Evolutionary conservation across 345 rosid species (phyloP).

Genomic region (Brassica carinata): DNA sequence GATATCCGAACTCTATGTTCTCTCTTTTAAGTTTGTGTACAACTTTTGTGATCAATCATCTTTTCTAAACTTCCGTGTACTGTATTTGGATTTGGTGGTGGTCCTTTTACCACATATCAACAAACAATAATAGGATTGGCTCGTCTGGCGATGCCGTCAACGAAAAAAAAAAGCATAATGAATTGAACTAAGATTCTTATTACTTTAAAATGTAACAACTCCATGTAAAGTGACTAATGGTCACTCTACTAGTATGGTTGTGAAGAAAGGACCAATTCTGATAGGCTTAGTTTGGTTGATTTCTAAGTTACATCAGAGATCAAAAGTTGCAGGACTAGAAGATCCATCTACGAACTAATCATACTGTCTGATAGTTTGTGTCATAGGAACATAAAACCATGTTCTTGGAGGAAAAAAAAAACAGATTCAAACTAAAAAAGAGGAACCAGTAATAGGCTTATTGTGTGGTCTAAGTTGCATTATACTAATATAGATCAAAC

Average conservation of each 20-base stretch:
- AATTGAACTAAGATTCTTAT: neutral
- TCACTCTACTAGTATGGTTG: neutral
- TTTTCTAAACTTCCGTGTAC: neutral
- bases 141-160: neutral
- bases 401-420: neutral
- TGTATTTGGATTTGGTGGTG: constrained; percentile 11
- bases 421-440: neutral
- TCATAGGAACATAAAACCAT: neutral
- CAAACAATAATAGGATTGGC: constrained; percentile 17
- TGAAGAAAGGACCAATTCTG: neutral
- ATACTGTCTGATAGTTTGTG: neutral
- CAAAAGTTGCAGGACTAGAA: neutral
- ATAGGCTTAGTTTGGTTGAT: neutral
- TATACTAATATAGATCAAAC: neutral
- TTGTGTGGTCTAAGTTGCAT: neutral
- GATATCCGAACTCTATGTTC: neutral
- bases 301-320: neutral
- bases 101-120: constrained; percentile 12
- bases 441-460: neutral
- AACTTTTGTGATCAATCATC: constrained; percentile 28
- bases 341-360: neutral
- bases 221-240: neutral
- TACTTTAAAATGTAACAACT: neutral
- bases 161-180: neutral
- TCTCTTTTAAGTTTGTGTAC: constrained; percentile 14